Conservation (phyloP, 78 protist genomes). For the Acrasis kona region DNA sequence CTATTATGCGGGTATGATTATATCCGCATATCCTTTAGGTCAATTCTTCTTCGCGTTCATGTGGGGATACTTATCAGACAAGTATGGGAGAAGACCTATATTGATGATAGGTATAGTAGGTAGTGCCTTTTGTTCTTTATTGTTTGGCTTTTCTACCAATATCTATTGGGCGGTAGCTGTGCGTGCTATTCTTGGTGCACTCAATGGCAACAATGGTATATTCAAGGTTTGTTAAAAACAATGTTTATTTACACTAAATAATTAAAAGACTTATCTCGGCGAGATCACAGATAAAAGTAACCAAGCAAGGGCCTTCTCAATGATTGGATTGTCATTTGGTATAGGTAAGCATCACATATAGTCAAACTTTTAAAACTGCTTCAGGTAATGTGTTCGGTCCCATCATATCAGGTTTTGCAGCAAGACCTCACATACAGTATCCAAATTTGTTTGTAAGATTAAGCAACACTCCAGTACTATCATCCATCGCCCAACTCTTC, state of each 20-base stretch:
- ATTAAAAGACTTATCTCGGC: neutral
- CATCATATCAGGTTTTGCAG: neutral
- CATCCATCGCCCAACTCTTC: no score
- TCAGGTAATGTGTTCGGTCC: neutral
- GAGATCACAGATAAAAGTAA: slow-evolving; percentile 5
- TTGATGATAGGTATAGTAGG: neutral
- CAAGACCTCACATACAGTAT: neutral
- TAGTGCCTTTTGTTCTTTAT: neutral
- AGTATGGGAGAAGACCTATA: neutral
- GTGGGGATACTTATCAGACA: neutral
- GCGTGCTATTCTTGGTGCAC: neutral
- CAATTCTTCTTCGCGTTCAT: neutral
- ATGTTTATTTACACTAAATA: no score
- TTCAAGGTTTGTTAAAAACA: no score
- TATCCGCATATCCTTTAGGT: neutral
- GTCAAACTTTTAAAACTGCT: no score
- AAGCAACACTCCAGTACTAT: no score
- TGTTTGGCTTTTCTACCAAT: neutral
- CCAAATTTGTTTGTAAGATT: neutral
- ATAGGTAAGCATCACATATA: neutral
- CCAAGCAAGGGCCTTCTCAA: neutral
- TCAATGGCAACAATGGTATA: slow-evolving; percentile 1
- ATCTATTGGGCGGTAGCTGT: neutral
- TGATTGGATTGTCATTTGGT: slow-evolving; percentile 1
- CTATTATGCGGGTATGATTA: neutral